Evolutionary conservation across 2,329 filamentous ascomycete species (phyloP).

Genomic region (Colletotrichum karsti): DNA sequence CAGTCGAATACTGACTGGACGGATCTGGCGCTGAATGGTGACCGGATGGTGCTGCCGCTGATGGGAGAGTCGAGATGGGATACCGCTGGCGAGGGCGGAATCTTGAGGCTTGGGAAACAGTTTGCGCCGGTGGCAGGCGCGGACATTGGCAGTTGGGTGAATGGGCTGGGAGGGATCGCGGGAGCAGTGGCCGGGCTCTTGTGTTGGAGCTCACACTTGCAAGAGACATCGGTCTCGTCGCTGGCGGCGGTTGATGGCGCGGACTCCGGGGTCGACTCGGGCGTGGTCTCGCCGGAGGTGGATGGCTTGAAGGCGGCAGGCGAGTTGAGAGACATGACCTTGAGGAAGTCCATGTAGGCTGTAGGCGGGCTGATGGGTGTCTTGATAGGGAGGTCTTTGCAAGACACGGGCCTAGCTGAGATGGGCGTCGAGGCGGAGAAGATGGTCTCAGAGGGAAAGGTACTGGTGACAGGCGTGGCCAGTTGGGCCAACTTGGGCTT

Average conservation of each 20-base stretch:
- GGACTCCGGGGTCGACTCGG: conserved; percentile 48
- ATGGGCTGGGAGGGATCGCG: conserved; percentile 56
- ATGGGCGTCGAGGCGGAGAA: conserved; percentile 75
- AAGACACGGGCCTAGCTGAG: conserved; percentile 51
- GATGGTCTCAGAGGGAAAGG: conserved; percentile 65
- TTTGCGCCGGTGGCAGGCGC: conserved; percentile 68
- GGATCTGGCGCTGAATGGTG: conserved; percentile 77
- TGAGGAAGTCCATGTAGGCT: conserved; percentile 93
- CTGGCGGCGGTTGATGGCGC: conserved; percentile 53
- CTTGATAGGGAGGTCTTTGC: conserved; percentile 67
- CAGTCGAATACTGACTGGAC: conserved; percentile 80
- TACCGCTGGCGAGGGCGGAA: conserved; percentile 78
- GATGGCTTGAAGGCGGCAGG: conserved; percentile 66
- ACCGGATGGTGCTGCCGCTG: conserved; percentile 73
- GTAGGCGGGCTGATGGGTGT: conserved; percentile 91
- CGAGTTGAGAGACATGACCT: conserved; percentile 79
- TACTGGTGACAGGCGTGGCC: conserved; percentile 69
- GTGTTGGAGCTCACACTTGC: conserved; percentile 61
- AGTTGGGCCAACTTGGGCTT: conserved; percentile 71
- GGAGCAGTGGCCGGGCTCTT: conserved; percentile 52
- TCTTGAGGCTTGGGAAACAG: conserved; percentile 73
- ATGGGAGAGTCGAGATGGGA: conserved; percentile 75
- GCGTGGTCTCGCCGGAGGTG: conserved; percentile 56
- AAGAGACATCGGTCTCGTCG: conserved; percentile 64
- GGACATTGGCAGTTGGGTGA: conserved; percentile 65